Conservation (phyloP, 176 grass and related monocot species). For the Zizania latifolia region DNA sequence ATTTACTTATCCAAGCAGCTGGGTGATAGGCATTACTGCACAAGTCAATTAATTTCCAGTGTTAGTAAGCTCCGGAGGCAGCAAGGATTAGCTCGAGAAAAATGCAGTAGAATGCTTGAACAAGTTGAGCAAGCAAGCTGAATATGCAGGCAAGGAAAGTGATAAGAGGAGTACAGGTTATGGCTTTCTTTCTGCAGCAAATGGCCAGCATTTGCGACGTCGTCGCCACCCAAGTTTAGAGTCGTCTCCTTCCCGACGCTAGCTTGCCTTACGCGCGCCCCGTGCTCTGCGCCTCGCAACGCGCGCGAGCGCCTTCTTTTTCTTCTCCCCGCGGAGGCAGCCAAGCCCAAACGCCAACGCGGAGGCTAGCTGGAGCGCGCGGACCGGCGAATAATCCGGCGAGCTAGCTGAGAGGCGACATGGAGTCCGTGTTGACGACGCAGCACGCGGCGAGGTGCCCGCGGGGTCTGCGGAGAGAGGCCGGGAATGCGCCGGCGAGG, state of each 20-base stretch:
- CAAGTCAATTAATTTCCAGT: too few species aligned
- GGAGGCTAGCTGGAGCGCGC: not conserved
- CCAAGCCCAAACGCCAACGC: too few species aligned
- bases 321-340: not conserved
- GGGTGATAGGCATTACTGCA: too few species aligned
- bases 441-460: not conserved
- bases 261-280: not conserved
- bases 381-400: not conserved
- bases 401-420: not conserved
- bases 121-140: too few species aligned
- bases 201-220: too few species aligned
- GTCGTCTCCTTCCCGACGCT: not conserved
- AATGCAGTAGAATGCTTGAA: too few species aligned
- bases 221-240: not conserved
- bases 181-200: too few species aligned
- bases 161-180: too few species aligned
- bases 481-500: not conserved
- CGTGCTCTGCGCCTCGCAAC: not conserved
- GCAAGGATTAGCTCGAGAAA: too few species aligned
- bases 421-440: slow-evolving; percentile 1
- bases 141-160: too few species aligned
- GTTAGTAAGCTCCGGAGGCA: too few species aligned
- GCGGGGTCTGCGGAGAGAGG: not conserved
- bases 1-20: too few species aligned
- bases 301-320: not conserved